A percentile compares a stretch with the other conserved stretches of the same genome.
These are phyloP conservation scores for Phyllosticta citribraziliensis DNA, from an alignment of 2,329 filamentous ascomycete genomes.

Conservation along the genomic window DNA sequence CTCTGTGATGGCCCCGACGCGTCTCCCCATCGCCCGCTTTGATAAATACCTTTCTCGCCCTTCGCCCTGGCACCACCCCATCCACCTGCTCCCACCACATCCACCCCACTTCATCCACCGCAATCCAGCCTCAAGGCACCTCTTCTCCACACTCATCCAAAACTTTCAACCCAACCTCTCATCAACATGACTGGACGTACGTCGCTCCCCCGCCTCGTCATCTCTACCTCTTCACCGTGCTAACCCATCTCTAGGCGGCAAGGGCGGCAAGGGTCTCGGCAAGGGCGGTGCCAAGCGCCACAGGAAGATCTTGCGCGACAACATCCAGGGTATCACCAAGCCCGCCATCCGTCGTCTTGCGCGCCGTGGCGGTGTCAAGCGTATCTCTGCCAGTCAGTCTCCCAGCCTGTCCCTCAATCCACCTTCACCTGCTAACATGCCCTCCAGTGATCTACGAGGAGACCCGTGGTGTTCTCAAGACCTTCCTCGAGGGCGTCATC, in stretches of 20 bases:
- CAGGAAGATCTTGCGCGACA: constrained; percentile 46
- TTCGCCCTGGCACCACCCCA: not conserved
- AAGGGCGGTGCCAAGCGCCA: constrained; percentile 47
- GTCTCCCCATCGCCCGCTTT: constrained; percentile 3
- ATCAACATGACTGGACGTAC: constrained; percentile 37
- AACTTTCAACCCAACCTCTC: not conserved
- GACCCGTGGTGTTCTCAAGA: constrained; percentile 73
- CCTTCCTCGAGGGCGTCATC: constrained; percentile 75
- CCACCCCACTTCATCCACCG: not conserved
- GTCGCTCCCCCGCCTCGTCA: constrained; percentile 15
- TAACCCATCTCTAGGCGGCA: constrained; percentile 36
- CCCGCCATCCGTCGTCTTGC: constrained; percentile 45
- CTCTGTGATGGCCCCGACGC: constrained; percentile 7
- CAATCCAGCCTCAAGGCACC: not conserved
- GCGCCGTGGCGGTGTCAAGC: constrained; percentile 45
- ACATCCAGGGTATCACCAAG: constrained; percentile 48
- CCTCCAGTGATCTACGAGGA: constrained; percentile 67
- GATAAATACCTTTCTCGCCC: constrained; percentile 8
- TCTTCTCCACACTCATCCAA: constrained; percentile 3
- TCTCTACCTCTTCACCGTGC: constrained; percentile 12
- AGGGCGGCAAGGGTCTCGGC: constrained; percentile 46
- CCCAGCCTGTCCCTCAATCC: not conserved
- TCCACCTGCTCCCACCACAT: constrained; percentile 1
- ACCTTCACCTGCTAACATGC: constrained; percentile 12
- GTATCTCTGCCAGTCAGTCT: constrained; percentile 40